Conservation (phyloP, 768 basidiomycete genomes). For the Melanogaster broomeanus region DNA sequence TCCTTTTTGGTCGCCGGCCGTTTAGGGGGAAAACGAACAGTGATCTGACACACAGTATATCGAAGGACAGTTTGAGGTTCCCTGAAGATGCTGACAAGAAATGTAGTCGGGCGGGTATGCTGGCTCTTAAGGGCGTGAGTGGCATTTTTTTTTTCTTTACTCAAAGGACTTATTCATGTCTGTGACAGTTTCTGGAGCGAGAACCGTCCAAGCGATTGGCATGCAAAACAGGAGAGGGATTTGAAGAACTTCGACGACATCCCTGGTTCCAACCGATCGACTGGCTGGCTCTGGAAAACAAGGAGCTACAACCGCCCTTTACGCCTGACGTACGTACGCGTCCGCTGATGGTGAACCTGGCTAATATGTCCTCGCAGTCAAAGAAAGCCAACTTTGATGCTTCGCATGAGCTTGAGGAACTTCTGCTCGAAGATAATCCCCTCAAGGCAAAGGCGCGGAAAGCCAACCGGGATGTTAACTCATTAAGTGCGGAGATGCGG, state of each 20-base stretch:
- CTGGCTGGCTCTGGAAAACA: slow-evolving; percentile 84
- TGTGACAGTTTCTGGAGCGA: slow-evolving; percentile 76
- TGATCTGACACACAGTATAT: slow-evolving; percentile 89
- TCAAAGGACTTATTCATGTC: slow-evolving; percentile 12
- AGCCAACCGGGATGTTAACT: slow-evolving; percentile 78
- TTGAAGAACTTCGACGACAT: slow-evolving; percentile 75
- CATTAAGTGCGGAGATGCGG: slow-evolving; percentile 87
- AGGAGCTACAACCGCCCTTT: slow-evolving; percentile 77
- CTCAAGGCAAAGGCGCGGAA: slow-evolving; percentile 93
- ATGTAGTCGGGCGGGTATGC: slow-evolving; percentile 76
- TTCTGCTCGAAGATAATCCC: slow-evolving; percentile 94
- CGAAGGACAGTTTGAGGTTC: slow-evolving; percentile 84
- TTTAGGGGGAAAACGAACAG: slow-evolving; percentile 94
- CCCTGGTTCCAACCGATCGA: slow-evolving; percentile 90
- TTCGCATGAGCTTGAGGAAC: slow-evolving; percentile 95
- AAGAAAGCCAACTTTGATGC: slow-evolving; percentile 99
- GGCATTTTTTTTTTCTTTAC: slow-evolving; percentile 2
- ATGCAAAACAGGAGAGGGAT: slow-evolving; percentile 80
- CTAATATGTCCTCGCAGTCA: slow-evolving; percentile 51
- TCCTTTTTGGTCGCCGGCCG: slow-evolving; percentile 88
- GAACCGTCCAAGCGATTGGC: slow-evolving; percentile 81
- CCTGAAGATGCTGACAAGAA: slow-evolving; percentile 86
- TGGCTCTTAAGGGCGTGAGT: slow-evolving; percentile 78
- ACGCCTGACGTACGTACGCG: slow-evolving; percentile 73
- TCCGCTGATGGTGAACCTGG: not conserved